A percentile compares a stretch with the other conserved stretches of the same genome.
Evolutionary conservation across 2,329 filamentous ascomycete genomes (phyloP).

Genomic region (Xylaria sp.): DNA sequence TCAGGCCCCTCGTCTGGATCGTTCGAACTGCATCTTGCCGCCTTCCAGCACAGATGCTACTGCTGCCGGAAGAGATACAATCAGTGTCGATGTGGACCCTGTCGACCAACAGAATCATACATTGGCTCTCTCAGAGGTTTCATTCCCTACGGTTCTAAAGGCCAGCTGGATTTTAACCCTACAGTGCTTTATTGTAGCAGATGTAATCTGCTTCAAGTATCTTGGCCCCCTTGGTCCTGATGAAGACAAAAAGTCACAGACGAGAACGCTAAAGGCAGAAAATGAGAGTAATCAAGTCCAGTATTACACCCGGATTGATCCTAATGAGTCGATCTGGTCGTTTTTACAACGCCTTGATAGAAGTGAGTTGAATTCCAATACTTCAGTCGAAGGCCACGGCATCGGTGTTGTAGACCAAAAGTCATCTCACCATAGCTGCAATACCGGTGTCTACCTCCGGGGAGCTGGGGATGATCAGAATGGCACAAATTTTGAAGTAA

Average conservation of each 20-base stretch:
- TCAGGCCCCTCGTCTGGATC: slow-evolving; percentile 30
- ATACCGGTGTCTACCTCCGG: slow-evolving; percentile 33
- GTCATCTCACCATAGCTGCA: slow-evolving; percentile 36
- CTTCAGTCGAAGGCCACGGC: slow-evolving; percentile 23
- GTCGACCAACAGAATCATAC: slow-evolving; percentile 16
- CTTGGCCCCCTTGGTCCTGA: slow-evolving; percentile 9
- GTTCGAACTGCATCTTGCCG: slow-evolving; percentile 35
- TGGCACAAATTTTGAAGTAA: slow-evolving; percentile 18
- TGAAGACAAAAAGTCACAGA: not conserved
- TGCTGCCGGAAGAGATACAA: slow-evolving; percentile 21
- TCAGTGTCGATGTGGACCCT: slow-evolving; percentile 30
- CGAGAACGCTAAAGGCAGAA: not conserved
- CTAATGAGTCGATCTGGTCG: slow-evolving; percentile 27
- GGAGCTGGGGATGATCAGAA: slow-evolving; percentile 11
- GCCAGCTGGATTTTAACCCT: slow-evolving; percentile 36
- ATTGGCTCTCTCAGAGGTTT: slow-evolving; percentile 9
- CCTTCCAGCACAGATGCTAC: slow-evolving; percentile 21
- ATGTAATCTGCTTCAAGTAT: slow-evolving; percentile 38
- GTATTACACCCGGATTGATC: slow-evolving; percentile 35
- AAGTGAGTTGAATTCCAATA: slow-evolving; percentile 15
- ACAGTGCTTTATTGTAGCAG: slow-evolving; percentile 38
- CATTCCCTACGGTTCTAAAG: slow-evolving; percentile 30
- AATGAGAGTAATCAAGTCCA: slow-evolving; percentile 20
- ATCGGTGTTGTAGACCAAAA: slow-evolving; percentile 31
- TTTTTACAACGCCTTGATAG: slow-evolving; percentile 33